These are phyloP conservation scores for Wickerhamiella musiphila DNA, from an alignment of 805 yeast species.

Conservation along the genomic window DNA sequence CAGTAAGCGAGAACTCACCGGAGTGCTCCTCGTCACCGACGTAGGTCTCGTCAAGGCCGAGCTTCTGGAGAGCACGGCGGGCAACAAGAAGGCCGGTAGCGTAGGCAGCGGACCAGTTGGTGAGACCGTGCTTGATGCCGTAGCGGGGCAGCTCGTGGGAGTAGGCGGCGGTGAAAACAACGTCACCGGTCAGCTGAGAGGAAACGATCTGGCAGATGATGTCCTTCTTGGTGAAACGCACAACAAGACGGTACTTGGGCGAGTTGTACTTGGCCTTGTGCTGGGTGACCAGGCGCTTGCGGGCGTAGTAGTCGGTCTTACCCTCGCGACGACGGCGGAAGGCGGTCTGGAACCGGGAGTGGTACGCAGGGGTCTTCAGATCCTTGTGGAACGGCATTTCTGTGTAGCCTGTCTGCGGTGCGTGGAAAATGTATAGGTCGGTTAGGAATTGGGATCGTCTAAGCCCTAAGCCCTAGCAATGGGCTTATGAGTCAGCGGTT, in stretches of 20 bases:
- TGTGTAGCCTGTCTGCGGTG: not conserved
- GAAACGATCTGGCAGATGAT: constrained; percentile 95
- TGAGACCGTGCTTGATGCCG: constrained; percentile 96
- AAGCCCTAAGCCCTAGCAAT: constrained; percentile 2
- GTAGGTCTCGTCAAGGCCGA: constrained; percentile 97
- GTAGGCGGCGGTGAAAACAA: constrained; percentile 94
- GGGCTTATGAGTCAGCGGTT: not conserved
- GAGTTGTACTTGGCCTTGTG: constrained; percentile 99
- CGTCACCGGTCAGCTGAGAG: constrained; percentile 92
- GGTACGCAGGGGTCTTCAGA: constrained; percentile 80
- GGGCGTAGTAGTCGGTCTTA: constrained; percentile 99
- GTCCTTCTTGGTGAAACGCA: constrained; percentile 99
- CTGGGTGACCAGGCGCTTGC: constrained; percentile 98
- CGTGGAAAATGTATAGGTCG: not conserved
- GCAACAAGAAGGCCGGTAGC: constrained; percentile 97
- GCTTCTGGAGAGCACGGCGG: constrained; percentile 96
- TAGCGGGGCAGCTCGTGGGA: constrained; percentile 96
- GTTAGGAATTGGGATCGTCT: not conserved
- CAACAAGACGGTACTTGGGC: constrained; percentile 99
- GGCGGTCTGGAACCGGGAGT: constrained; percentile 99
- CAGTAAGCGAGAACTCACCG: constrained; percentile 97
- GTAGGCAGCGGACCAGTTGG: constrained; percentile 99
- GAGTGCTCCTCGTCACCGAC: constrained; percentile 97
- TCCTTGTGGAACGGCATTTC: constrained; percentile 63
- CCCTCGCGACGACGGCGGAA: constrained; percentile 99